Base-by-base conservation (phyloP, 805 yeast genomes). In the Candida krabiensis region DNA sequence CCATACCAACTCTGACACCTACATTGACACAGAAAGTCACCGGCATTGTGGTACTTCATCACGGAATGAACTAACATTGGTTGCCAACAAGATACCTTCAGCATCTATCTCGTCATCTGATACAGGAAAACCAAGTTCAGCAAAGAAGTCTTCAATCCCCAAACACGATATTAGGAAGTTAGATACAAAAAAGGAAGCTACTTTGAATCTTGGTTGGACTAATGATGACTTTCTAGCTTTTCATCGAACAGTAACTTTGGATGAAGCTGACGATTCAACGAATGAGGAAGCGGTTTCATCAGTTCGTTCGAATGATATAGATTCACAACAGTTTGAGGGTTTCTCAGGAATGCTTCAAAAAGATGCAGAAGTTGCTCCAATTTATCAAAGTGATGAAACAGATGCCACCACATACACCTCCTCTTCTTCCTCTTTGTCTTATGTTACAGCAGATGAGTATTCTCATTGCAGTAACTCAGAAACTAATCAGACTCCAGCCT, bases 381-480 rank as follows among this genome's bases (percentile, higher is more conserved):
- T 30, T 4, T 24, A 31, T n/a, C 38, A 44, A 5, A 28, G 16
- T 3, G 40, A 32, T 9, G 17, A 29, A 9, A 38, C 36, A 22
- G 26, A 21, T 9, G 13, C 21, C 12, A 33, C 7, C 9, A 21
- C 24, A 8, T 7, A 33, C 3, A 34, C 43, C 9, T 9, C 43
- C 9, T 16, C 26, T 11, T 39, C 39, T 2, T 52, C 58, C 9
- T 19, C 19, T n/a, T 28, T 27, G 0, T 52, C 58, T 8, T 55
- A 44, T 40, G 56, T 55, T n/a, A 53, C 60, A 0, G 60, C 59
- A 3, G 38, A 45, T 14, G 58, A 53, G 25, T 38, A 19, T 14
- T 24, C 34, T 4, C 35, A 33, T 3, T 5, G 19, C 30, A 9
- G n/a, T 11, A 9, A 13, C 32, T 16, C n/a, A 9, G 24, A 21